phyloP scores from a whole-genome alignment of 306 rosid species.

The Quercus bicolor region DNA sequence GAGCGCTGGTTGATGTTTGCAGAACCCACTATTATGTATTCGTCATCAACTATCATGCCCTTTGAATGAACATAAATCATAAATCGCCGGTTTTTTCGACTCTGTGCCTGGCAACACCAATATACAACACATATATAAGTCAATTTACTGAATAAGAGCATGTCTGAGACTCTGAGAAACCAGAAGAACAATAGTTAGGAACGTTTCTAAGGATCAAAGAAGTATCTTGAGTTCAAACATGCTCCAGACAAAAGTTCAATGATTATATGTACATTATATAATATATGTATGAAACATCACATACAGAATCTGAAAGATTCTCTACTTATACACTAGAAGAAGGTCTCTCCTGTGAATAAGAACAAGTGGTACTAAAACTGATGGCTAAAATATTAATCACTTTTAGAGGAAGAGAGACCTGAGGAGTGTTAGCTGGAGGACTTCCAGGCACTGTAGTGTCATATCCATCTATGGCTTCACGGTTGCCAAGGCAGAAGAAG shows the following conservation, averaged over 20 bases:
- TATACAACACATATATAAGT: constrained; percentile 16
- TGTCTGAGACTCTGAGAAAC: neutral
- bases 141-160: neutral
- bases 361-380: neutral
- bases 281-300: neutral
- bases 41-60: constrained; percentile 98
- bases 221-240: neutral
- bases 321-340: neutral
- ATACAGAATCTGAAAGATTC: neutral
- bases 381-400: constrained; percentile 7
- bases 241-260: neutral
- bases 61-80: constrained; percentile 98
- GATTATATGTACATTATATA: neutral
- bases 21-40: constrained; percentile 85
- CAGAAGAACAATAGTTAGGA: neutral
- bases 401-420: constrained; percentile 41
- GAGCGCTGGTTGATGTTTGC: constrained; percentile 99
- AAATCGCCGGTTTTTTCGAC: constrained; percentile 74
- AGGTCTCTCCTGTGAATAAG: neutral
- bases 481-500: constrained; percentile 95
- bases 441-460: constrained; percentile 38
- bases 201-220: neutral
- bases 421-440: constrained; percentile 75
- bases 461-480: constrained; percentile 58
- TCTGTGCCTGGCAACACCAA: constrained; percentile 55